A percentile compares a stretch with the other conserved stretches of the same genome.
phyloP scores from a whole-genome alignment of 495 filamentous ascomycete genomes.

The Chaetomidium leptoderma region DNA sequence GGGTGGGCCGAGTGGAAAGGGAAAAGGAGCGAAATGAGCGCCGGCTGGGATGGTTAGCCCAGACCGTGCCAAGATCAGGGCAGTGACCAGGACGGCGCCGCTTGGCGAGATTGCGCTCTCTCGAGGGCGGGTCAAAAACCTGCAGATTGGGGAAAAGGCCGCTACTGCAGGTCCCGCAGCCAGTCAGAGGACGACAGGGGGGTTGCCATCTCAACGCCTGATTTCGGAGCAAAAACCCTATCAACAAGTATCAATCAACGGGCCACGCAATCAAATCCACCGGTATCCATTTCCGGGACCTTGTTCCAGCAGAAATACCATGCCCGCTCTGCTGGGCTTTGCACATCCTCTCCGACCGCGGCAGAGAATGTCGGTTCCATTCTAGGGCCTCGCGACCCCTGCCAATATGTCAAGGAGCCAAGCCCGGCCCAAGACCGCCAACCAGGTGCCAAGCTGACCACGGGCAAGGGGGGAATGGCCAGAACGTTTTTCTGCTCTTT shows the following conservation, averaged over 20 bases:
- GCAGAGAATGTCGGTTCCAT: no score
- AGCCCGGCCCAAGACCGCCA: neutral
- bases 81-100: constrained; percentile 18
- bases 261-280: neutral
- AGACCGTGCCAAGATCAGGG: constrained; percentile 16
- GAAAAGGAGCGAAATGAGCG: constrained; percentile 39
- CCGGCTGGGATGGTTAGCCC: constrained; percentile 29
- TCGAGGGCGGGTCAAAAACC: constrained; percentile 1
- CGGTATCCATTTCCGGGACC: no score
- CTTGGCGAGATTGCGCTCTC: constrained; percentile 35
- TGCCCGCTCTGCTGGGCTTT: no score
- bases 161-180: constrained; percentile 29
- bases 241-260: no score
- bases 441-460: neutral
- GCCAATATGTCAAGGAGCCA: neutral
- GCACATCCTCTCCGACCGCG: no score
- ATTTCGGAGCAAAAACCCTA: neutral
- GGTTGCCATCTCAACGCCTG: constrained; percentile 1
- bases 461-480: neutral
- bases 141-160: constrained; percentile 18
- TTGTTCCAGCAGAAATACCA: no score
- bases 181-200: constrained; percentile 12
- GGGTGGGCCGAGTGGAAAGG: constrained; percentile 19
- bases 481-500: neutral
- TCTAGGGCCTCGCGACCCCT: neutral